phyloP scores from a whole-genome alignment of 2,329 filamentous ascomycete species.

The Fusarium proliferatum region DNA sequence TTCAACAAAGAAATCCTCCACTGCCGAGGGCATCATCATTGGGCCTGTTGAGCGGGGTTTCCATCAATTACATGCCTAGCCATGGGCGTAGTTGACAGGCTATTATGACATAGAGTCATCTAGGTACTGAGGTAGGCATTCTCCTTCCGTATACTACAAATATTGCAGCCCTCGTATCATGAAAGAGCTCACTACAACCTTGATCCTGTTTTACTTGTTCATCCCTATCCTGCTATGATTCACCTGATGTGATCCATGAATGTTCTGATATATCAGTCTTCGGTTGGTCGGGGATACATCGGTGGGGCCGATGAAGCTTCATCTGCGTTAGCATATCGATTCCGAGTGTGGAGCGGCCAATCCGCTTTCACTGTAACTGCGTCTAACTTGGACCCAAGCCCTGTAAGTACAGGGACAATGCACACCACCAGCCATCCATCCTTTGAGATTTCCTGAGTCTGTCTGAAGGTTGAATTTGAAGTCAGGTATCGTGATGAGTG shows the following conservation, averaged over 20 bases:
- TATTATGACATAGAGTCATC: background rate
- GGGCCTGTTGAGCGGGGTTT: constrained; percentile 22
- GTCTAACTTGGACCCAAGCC: constrained; percentile 31
- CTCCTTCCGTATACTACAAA: background rate
- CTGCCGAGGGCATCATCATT: constrained; percentile 17
- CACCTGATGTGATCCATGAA: constrained; percentile 44
- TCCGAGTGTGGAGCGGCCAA: constrained; percentile 43
- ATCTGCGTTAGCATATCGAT: constrained; percentile 36
- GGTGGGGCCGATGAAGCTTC: constrained; percentile 41
- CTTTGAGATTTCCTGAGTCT: background rate
- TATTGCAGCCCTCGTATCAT: background rate
- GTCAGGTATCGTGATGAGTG: background rate
- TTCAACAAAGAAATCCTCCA: constrained; percentile 10
- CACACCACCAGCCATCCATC: constrained; percentile 27
- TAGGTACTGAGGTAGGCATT: background rate
- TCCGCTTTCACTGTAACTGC: constrained; percentile 46
- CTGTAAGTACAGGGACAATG: constrained; percentile 42
- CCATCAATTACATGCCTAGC: background rate
- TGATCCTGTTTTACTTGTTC: constrained; percentile 13
- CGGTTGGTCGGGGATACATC: constrained; percentile 38
- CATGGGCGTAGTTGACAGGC: background rate
- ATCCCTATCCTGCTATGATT: constrained; percentile 18
- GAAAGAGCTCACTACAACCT: background rate
- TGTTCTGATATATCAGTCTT: constrained; percentile 34
- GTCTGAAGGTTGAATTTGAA: background rate